Evolutionary conservation across 257 asterid species (phyloP).

Genomic region (Penstemon davidsonii): DNA sequence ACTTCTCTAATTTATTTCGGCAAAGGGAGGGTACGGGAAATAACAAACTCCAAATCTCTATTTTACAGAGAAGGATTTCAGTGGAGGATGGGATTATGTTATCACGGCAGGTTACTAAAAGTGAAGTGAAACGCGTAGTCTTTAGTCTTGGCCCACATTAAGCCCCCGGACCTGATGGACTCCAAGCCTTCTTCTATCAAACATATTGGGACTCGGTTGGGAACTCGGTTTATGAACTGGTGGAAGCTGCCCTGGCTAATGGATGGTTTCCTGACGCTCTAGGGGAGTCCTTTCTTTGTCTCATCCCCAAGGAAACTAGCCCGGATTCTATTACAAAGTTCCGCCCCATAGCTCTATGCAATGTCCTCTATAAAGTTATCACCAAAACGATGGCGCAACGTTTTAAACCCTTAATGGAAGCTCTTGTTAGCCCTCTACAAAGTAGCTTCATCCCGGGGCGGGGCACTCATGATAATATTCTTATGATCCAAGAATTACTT

Average conservation of each 20-base stretch:
- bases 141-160: not conserved
- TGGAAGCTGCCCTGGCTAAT: accelerated
- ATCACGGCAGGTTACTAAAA: too few relatives aligned
- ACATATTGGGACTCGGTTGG: not conserved
- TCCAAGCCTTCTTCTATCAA: not conserved
- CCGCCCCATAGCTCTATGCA: not conserved
- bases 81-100: too few relatives aligned
- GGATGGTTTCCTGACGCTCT: accelerated
- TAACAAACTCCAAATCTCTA: too few relatives aligned
- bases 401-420: not conserved
- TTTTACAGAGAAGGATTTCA: too few relatives aligned
- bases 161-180: not conserved
- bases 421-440: not conserved
- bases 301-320: not conserved
- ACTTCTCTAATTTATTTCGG: too few relatives aligned
- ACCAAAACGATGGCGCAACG: not conserved
- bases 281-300: not conserved
- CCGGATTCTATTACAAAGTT: not conserved
- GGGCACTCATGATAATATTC: not conserved
- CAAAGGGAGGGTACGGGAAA: too few relatives aligned
- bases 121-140: not conserved
- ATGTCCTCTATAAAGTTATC: not conserved
- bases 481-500: not conserved
- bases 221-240: not conserved
- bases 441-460: not conserved